These are phyloP conservation scores for Agrocybe praecox DNA, from an alignment of 768 basidiomycete species.

Conservation along the genomic window DNA sequence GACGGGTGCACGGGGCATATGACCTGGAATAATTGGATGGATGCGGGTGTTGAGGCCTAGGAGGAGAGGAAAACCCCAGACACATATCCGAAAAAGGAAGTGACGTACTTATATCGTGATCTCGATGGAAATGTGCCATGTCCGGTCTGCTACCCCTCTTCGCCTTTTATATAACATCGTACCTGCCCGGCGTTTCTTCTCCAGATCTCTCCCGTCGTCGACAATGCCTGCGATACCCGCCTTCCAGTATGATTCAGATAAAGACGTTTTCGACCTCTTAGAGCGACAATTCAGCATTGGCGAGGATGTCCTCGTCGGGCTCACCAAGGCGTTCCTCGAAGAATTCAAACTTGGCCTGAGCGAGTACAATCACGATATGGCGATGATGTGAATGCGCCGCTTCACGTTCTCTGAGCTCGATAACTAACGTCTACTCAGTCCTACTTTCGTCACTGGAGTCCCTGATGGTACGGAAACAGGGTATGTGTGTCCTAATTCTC, in stretches of 20 bases:
- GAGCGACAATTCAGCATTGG: constrained; percentile 73
- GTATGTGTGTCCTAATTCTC: constrained; percentile 39
- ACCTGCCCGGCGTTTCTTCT: constrained; percentile 10
- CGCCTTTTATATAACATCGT: constrained; percentile 3
- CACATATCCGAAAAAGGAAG: constrained; percentile 33
- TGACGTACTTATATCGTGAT: constrained; percentile 25
- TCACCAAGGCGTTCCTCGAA: constrained; percentile 78
- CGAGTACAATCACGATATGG: constrained; percentile 79
- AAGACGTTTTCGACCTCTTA: constrained; percentile 62
- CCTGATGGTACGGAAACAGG: constrained; percentile 94
- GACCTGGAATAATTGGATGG: not conserved
- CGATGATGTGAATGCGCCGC: constrained; percentile 77
- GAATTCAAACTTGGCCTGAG: constrained; percentile 79
- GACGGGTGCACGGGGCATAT: not conserved
- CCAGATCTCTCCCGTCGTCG: constrained; percentile 18
- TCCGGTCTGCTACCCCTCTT: constrained; percentile 7
- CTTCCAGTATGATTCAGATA: constrained; percentile 41
- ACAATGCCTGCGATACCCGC: constrained; percentile 48
- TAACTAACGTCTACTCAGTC: constrained; percentile 46
- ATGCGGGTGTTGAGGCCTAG: not conserved
- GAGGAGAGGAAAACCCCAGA: constrained; percentile 8
- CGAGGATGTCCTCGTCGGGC: constrained; percentile 59
- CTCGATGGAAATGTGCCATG: constrained; percentile 20
- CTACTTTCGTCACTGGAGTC: constrained; percentile 93
- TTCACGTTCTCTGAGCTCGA: not conserved